Conservation (phyloP, 169 alveolate genomes). For the Eimeria maxima region DNA sequence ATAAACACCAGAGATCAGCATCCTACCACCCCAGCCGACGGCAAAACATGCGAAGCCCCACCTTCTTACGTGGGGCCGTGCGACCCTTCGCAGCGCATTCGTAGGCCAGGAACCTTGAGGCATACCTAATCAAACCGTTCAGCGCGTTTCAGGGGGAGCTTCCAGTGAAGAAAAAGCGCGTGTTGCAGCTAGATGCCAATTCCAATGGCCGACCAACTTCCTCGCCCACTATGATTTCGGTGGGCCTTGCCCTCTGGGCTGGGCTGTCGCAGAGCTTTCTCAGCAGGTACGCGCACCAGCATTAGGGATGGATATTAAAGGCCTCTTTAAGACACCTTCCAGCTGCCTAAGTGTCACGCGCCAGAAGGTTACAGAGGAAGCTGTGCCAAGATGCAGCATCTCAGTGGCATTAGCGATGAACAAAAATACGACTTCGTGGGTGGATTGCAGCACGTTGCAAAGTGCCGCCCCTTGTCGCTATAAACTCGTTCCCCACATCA, state of each 20-base stretch:
- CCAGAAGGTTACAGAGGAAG: slow-evolving; percentile 68
- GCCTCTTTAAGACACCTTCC: background rate
- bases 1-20: background rate
- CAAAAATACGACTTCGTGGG: slow-evolving; percentile 64
- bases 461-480: background rate
- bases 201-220: slow-evolving; percentile 67
- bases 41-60: slow-evolving; percentile 81
- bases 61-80: slow-evolving; percentile 81
- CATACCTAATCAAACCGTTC: background rate
- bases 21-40: slow-evolving; percentile 58
- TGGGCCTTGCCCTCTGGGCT: slow-evolving; percentile 79
- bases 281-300: background rate
- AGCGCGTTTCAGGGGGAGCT: background rate
- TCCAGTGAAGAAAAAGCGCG: slow-evolving; percentile 64
- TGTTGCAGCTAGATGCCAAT: slow-evolving; percentile 52
- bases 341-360: slow-evolving; percentile 74
- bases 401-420: slow-evolving; percentile 34
- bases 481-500: background rate
- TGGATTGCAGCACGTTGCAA: background rate
- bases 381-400: slow-evolving; percentile 59
- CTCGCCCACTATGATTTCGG: slow-evolving; percentile 57
- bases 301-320: background rate
- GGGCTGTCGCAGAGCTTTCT: slow-evolving; percentile 32
- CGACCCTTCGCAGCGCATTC: slow-evolving; percentile 43
- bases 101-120: background rate